phyloP scores from a whole-genome alignment of 176 grass and related monocot genomes.

The Pontederia crassipes region DNA sequence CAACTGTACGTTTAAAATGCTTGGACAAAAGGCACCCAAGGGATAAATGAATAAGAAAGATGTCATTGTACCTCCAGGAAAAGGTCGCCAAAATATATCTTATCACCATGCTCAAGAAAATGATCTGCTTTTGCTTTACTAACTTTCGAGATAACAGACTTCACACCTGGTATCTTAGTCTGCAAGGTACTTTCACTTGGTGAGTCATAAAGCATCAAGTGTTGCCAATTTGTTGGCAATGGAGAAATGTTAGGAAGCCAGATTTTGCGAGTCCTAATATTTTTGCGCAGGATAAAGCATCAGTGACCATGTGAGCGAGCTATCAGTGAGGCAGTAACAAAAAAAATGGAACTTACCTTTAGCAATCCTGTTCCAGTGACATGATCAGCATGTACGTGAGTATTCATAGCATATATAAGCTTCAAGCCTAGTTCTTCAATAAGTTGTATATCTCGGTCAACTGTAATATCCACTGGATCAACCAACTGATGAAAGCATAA shows the following conservation, averaged over 20 bases:
- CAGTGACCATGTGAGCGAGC: background rate
- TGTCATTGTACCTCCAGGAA: slow-evolving; percentile 58
- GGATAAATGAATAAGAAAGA: background rate
- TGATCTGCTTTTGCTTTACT: slow-evolving; percentile 60
- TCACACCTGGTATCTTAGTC: slow-evolving; percentile 58
- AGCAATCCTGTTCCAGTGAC: slow-evolving; percentile 72
- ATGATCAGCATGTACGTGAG: slow-evolving; percentile 93
- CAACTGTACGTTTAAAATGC: no score
- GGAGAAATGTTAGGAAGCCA: no score
- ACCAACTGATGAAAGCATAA: no score
- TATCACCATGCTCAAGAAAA: slow-evolving; percentile 74
- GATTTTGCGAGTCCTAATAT: no score
- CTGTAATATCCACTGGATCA: no score
- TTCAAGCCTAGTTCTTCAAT: slow-evolving; percentile 85
- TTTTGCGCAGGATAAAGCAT: background rate
- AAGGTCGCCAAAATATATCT: slow-evolving; percentile 74
- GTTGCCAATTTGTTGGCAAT: background rate
- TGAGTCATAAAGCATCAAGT: background rate
- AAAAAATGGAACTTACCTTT: slow-evolving; percentile 35
- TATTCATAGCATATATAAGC: slow-evolving; percentile 88
- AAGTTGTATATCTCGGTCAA: slow-evolving; percentile 65
- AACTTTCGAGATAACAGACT: slow-evolving; percentile 68
- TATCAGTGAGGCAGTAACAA: slow-evolving; percentile 2
- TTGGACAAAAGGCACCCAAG: background rate
- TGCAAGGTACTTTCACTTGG: slow-evolving; percentile 22